phyloP scores from a whole-genome alignment of 2,329 filamentous ascomycete genomes.

The Colletotrichum viniferum region DNA sequence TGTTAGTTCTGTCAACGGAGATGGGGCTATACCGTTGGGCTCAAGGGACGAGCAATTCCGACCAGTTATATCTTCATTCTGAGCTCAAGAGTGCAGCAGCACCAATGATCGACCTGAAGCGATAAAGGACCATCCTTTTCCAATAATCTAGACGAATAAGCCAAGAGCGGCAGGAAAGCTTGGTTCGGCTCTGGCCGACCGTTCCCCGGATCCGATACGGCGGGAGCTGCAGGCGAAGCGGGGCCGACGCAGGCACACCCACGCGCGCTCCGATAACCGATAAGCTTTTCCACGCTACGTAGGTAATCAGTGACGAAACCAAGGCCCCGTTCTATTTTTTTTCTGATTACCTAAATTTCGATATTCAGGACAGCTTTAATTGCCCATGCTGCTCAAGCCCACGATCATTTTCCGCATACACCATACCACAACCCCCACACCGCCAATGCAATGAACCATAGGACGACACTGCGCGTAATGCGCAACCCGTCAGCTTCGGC shows the following conservation, averaged over 20 bases:
- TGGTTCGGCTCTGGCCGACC: conserved; percentile 6
- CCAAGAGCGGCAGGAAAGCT: conserved; percentile 8
- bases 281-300: neutral
- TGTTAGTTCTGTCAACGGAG: neutral
- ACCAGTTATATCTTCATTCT: neutral
- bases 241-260: neutral
- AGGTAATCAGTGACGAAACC: conserved; percentile 21
- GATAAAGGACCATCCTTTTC: neutral
- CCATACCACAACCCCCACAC: neutral
- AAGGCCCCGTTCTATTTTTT: neutral
- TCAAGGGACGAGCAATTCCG: neutral
- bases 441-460: conserved; percentile 22
- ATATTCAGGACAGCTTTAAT: neutral
- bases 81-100: neutral
- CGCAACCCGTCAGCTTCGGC: conserved; percentile 8
- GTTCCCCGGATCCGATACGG: conserved; percentile 2
- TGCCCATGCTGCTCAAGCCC: neutral
- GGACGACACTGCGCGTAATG: conserved; percentile 21
- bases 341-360: conserved; percentile 5
- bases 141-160: neutral
- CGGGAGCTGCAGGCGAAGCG: neutral
- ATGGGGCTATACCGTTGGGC: neutral
- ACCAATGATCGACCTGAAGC: neutral
- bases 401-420: neutral
- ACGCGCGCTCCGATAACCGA: neutral